phyloP scores from a whole-genome alignment of 331 rosid species.

The Ulmus americana region DNA sequence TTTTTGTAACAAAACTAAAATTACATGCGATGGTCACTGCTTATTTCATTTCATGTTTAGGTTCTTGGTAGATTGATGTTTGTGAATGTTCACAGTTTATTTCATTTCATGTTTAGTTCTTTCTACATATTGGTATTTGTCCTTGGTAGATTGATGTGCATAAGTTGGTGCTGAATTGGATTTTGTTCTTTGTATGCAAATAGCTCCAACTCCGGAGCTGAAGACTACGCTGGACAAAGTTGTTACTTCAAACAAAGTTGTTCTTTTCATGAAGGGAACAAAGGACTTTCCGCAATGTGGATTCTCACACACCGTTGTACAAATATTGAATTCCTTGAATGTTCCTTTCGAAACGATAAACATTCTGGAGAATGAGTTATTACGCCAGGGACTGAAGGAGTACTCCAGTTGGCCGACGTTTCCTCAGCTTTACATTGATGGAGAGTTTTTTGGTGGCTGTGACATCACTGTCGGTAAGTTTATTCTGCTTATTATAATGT shows the following conservation, averaged over 20 bases:
- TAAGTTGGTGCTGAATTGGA: not conserved
- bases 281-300: constrained; percentile 96
- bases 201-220: constrained; percentile 77
- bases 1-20: too few species aligned
- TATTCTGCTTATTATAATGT: not conserved
- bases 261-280: constrained; percentile 88
- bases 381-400: constrained; percentile 82
- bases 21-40: too few species aligned
- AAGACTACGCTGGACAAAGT: constrained; percentile 85
- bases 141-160: not conserved
- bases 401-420: constrained; percentile 92
- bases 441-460: constrained; percentile 97
- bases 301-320: constrained; percentile 86
- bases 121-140: not conserved
- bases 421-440: constrained; percentile 90
- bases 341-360: constrained; percentile 67
- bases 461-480: constrained; percentile 89
- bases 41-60: too few species aligned
- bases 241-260: constrained; percentile 64
- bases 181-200: constrained; percentile 1
- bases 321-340: constrained; percentile 69
- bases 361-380: constrained; percentile 67
- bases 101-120: not conserved
- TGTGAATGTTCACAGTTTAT: not conserved
- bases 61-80: not conserved